These are phyloP conservation scores for Jatropha curcas DNA, from an alignment of 345 rosid genomes.

Conservation along the genomic window DNA sequence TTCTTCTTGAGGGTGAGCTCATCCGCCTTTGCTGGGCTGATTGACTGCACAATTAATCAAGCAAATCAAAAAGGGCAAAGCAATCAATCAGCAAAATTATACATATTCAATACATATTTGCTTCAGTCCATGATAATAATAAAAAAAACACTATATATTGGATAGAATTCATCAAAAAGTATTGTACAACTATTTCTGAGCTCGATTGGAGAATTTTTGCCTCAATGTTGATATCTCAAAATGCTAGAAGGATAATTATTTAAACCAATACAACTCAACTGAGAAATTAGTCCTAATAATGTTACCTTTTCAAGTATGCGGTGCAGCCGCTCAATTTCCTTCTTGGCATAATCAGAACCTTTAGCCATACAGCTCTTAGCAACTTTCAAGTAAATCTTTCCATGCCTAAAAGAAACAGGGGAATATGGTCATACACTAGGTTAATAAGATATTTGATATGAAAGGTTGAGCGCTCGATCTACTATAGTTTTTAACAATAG, in stretches of 20 bases:
- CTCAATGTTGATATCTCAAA: neutral
- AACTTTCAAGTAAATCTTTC: constrained; percentile 74
- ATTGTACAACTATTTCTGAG: too few species aligned
- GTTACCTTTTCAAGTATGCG: constrained; percentile 85
- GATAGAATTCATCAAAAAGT: too few species aligned
- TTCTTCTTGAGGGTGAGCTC: constrained; percentile 84
- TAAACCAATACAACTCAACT: neutral
- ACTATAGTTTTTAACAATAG: neutral
- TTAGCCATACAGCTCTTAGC: constrained; percentile 73
- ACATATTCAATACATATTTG: neutral
- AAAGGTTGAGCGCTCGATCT: neutral
- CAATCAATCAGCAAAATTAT: constrained; percentile 2
- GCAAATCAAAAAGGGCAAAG: neutral
- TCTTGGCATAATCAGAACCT: constrained; percentile 75
- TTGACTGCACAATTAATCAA: constrained; percentile 52
- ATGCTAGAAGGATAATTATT: neutral
- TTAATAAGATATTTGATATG: constrained; percentile 1
- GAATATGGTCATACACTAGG: neutral
- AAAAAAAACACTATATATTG: too few species aligned
- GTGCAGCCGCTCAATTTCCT: constrained; percentile 74
- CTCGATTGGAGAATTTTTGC: neutral
- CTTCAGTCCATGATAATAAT: neutral
- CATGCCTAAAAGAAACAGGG: constrained; percentile 50
- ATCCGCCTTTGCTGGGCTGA: constrained; percentile 81
- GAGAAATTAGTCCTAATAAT: neutral